These are phyloP conservation scores for Jimgerdemannia lactiflua DNA, from an alignment of 192 early-diverging fungal species.

Conservation along the genomic window DNA sequence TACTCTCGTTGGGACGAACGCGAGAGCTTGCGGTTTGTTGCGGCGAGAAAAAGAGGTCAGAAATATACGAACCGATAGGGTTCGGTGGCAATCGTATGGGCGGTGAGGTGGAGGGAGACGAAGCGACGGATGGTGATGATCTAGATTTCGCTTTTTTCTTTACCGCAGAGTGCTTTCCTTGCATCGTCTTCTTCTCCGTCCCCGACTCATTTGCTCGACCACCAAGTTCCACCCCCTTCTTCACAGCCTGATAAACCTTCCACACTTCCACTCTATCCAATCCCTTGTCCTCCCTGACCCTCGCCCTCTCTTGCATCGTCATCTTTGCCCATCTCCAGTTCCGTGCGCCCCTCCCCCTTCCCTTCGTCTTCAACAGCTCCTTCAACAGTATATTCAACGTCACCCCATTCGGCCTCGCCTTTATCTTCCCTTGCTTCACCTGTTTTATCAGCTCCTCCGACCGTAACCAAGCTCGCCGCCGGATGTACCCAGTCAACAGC, in stretches of 20 bases:
- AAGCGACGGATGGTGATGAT: not conserved
- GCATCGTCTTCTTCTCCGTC: not conserved
- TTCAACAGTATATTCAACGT: not conserved
- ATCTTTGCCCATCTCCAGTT: not conserved
- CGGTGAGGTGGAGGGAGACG: not conserved
- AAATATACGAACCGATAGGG: not conserved
- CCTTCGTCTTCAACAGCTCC: not conserved
- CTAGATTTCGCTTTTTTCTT: not conserved
- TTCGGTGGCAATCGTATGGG: not conserved
- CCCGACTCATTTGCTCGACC: not conserved
- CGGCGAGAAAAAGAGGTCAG: not conserved
- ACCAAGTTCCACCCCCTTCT: not conserved
- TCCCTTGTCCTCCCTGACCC: not conserved
- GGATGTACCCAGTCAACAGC: not conserved
- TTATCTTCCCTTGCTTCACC: not conserved
- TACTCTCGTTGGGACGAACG: not conserved
- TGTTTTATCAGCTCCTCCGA: not conserved
- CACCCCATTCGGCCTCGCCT: not conserved
- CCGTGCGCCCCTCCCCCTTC: not conserved
- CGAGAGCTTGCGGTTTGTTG: not conserved
- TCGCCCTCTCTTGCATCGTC: not conserved
- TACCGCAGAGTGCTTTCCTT: not conserved
- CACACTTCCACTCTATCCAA: not conserved
- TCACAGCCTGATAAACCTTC: not conserved
- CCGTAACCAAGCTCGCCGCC: not conserved